phyloP scores from a whole-genome alignment of 1,284 basidiomycete genomes.

The Leccinum colubrinum region DNA sequence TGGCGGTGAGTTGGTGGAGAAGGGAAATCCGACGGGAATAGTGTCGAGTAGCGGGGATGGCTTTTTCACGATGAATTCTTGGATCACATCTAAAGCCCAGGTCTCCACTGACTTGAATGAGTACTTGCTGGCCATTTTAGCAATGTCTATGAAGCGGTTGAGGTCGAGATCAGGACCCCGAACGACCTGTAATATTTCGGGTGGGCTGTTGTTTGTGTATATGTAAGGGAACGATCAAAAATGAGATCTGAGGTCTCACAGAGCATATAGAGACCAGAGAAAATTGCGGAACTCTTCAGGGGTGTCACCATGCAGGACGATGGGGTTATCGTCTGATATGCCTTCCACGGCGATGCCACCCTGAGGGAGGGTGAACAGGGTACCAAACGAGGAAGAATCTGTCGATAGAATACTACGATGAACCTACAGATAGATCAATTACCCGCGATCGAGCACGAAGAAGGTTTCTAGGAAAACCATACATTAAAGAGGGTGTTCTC shows the following conservation, averaged over 20 bases:
- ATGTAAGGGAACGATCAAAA: constrained; percentile 2
- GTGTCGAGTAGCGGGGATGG: constrained; percentile 51
- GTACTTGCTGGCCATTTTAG: constrained; percentile 63
- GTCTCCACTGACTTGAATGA: constrained; percentile 66
- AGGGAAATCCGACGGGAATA: constrained; percentile 36
- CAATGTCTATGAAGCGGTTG: constrained; percentile 56
- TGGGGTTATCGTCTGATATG: constrained; percentile 58
- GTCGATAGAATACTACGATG: constrained; percentile 61
- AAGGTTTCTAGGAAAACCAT: constrained; percentile 17
- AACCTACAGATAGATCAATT: constrained; percentile 41
- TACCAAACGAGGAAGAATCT: constrained; percentile 59
- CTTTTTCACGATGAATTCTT: constrained; percentile 57
- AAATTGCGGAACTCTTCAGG: constrained; percentile 63
- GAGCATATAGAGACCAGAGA: constrained; percentile 55
- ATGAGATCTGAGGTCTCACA: constrained; percentile 44
- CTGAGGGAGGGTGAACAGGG: constrained; percentile 64
- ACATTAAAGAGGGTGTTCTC: constrained; percentile 67
- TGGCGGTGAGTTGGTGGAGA: constrained; percentile 25
- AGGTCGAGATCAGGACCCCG: constrained; percentile 49
- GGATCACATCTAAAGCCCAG: constrained; percentile 65
- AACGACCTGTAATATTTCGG: constrained; percentile 45
- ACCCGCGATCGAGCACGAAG: not conserved
- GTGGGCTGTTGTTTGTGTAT: constrained; percentile 42
- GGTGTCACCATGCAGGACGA: constrained; percentile 57
- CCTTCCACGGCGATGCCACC: constrained; percentile 50